Conservation (phyloP, 2,329 filamentous ascomycete species). For the Cercospora zeae-maydis region DNA sequence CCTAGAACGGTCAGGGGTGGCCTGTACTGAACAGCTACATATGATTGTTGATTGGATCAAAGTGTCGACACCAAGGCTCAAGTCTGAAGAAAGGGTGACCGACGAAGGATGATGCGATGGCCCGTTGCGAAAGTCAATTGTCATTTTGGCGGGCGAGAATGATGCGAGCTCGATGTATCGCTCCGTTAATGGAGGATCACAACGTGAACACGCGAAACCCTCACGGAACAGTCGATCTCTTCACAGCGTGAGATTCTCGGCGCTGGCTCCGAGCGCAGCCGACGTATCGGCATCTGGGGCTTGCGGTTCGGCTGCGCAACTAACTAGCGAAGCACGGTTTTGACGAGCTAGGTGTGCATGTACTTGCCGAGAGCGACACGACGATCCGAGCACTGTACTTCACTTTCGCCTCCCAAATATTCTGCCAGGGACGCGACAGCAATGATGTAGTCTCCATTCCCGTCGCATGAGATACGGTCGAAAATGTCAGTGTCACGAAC, state of each 20-base stretch:
- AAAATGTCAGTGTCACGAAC: neutral
- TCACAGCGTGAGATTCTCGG: neutral
- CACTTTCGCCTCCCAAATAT: neutral
- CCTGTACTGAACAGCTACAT: neutral
- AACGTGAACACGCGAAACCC: neutral
- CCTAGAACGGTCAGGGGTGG: neutral
- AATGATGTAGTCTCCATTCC: neutral
- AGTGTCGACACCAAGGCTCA: neutral
- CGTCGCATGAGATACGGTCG: neutral
- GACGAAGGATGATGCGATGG: neutral
- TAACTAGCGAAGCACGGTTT: no score
- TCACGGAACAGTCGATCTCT: neutral
- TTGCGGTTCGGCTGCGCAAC: neutral
- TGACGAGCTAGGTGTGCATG: no score
- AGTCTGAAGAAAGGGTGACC: neutral
- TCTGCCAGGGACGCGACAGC: neutral
- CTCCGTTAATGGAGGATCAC: neutral
- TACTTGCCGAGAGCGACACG: neutral
- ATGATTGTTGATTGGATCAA: slow-evolving; percentile 3
- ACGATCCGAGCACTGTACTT: neutral
- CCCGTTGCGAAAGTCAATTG: neutral
- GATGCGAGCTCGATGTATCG: neutral
- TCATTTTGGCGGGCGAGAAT: neutral
- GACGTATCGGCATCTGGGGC: neutral
- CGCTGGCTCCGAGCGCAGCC: neutral